Base-by-base conservation (phyloP, 2,329 filamentous ascomycete genomes). In the Cercospora janseana region DNA sequence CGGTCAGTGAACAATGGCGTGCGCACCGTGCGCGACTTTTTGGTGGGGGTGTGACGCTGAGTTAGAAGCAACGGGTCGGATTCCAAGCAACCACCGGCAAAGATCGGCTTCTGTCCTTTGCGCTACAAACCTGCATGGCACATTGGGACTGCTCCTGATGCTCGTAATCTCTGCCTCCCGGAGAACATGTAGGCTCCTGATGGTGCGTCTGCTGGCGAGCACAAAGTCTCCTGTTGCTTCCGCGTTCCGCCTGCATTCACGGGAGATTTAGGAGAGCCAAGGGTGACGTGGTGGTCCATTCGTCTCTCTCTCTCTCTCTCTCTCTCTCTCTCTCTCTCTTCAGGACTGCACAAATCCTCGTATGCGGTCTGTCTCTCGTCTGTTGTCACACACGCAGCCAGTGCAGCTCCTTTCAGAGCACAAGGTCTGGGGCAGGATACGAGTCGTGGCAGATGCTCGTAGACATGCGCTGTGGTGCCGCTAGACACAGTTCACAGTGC, bases 101-200 rank as follows among this genome's bases (percentile, higher is more conserved):
- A 42, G 34, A 21, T 42, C 46, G 35, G 46, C 46, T 26, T 35
- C 35, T 32, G 26, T 21, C 31, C 32, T 20, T 40, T 35, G 15
- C 45, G 23, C 15, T 32, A 40, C 23, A 13, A 21, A 10, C 26
- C 12, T 20, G 3, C 20, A 31, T n/a, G 10, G n/a, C 13, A 10
- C 23, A 9, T 20, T 18, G 12, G 37, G 4, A 9, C 4, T 31
- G 35, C 8, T 32, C 6, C 20, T 34, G 5, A 34, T 38, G 44
- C 32, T 28, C 32, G 23, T 47, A 15, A n/a, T 28, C 26, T 28
- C 20, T 16, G 16, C n/a, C 16, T 44, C 26, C 24, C 26, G 40
- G 24, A 44, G n/a, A 37, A 37, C 18, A 37, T 16, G 15, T 20
- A 20, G 34, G n/a, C 18, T 37, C 34, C 15, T 20, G 15, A 31